Evolutionary conservation across 208 protist genomes (phyloP), one percentile per base, ranked within the genome.

Genomic region (Lotmaria passim): DNA sequence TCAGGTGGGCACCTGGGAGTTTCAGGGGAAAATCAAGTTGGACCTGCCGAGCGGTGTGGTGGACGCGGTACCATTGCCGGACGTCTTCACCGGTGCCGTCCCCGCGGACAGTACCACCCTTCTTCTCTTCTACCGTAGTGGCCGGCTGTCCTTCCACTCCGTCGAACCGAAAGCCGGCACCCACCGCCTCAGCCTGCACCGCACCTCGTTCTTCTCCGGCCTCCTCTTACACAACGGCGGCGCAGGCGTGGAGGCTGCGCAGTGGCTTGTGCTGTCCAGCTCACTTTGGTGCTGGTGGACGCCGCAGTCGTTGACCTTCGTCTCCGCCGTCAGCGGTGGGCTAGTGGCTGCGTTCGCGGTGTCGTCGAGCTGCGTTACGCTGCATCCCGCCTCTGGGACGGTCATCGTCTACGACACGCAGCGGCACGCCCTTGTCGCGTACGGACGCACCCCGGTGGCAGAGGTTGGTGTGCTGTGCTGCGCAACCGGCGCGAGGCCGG

Each of bases 21-120:
- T 96, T 62, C 66, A 79, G 46, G 91, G 91, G 11, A 94, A 90
- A 43, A 56, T 91, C 14, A 83, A 82, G 51, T 67, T 69, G 8
- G 70, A 76, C 11, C 33, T 57, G n/a, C 43, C 60, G 28, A 23
- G 12, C 36, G 38, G 10, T 17, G 7, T n/a, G 33, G 43, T 24
- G 33, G 75, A 61, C 15, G 82, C 70, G 1, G 75, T 55, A 14
- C 69, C 69, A 6, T n/a, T 31, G 4, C 61, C 21, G 58, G 39
- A 67, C 17, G 58, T 56, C 41, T 77, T 77, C 39, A 77, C 62
- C 14, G 31, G 48, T 15, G 71, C 55, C 17, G 71, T 43, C 12
- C 21, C 44, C 0, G 71, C 57, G 8, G 59, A 62, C 41, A 7
- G 36, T 39, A 36, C 14, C 6, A 56, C 56, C 1, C 34, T 78